Evolutionary conservation across 352 stramenopile species (phyloP), one percentile per base, ranked within the genome.

Genomic region (Globisporangium emineosum): DNA sequence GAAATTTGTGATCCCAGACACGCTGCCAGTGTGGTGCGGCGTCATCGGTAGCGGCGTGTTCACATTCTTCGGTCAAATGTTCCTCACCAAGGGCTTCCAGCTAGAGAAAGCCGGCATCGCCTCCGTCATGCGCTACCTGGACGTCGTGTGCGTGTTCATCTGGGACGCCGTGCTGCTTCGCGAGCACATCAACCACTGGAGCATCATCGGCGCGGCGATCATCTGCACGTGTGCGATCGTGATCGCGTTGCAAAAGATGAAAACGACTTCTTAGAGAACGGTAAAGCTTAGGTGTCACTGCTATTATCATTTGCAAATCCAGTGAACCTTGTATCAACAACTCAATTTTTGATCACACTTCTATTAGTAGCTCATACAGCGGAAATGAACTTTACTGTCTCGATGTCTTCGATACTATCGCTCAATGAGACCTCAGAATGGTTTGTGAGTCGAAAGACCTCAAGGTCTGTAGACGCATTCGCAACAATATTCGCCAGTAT

Each of bases 91-190:
- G 45, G 86, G 86, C 7, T 93, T 94, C 61, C 86, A 94, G 68
- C 72, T 91, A 8, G 86, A 92, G 55, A 94, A 93, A 47, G 81
- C 82, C 25, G 84, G 83, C 15, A 88, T 92, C 35, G 86, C 86
- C 12, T 92, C 82, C 15, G 80, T 93, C 57, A 92, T 93, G 86
- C 86, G 86, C 35, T 92, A 92, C 65, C 51, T 93, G 33, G 86
- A 93, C 60, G 83, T 94, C 13, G 83, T 93, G 23, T 93, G 75
- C 64, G 81, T 91, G 7, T 94, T 94, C 63, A 73, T 94, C 52
- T 93, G 83, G 81, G 83, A 94, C 66, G 72, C 72, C n/a, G 30
- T 88, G 45, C 57, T 91, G n/a, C 71, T 92, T 0, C 62, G 74
- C 10, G 83, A 93, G 62, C 59, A 69, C 13, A 89, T 94, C 56